Base-by-base conservation (phyloP, 2,329 filamentous ascomycete species). In the Colletotrichum gigasporum region DNA sequence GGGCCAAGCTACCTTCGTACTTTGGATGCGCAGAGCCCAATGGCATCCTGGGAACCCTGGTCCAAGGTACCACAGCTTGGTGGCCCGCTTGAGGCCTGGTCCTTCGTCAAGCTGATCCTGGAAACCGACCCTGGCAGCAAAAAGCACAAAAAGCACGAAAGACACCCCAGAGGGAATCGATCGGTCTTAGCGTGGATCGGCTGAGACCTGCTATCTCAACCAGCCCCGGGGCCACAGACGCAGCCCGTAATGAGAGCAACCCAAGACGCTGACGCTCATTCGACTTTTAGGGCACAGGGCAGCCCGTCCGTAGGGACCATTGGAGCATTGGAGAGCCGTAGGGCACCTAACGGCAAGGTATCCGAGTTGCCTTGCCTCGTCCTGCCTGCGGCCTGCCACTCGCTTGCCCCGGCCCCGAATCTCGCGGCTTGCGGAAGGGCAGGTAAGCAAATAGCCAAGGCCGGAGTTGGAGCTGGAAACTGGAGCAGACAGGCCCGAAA, bases 151-250 rank as follows among this genome's bases (percentile, higher is more conserved):
- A 37, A 22, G 3, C 12, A 60, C 39, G 26, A 32, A 28, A 34
- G 24, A 42, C 45, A 18, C n/a, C 28, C 12, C 32, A 10, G 34
- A 45, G 10, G 64, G 59, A 56, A 69, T 71, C 70, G 67, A 70
- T 70, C 69, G 64, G 64, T 65, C 68, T 67, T 71, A 69, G 68
- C 70, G 71, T 60, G 64, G 65, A 69, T 69, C 67, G 68, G 69
- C 68, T 69, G 69, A 71, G 70, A 71, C 71, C 68, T 71, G 69
- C 70, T 67, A 71, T 71, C 66, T 62, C 48, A 28, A 42, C 58
- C 58, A 39, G 12, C 42, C 22, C 28, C 9, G 5, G 4, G 30
- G 42, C 42, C 42, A 47, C n/a, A n/a, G n/a, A n/a, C n/a, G n/a
- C n/a, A n/a, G 34, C 50, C 50, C 11, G 50, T 39, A 44, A 44